These are phyloP conservation scores for Chrysosporium queenslandicum DNA, from an alignment of 2,329 filamentous ascomycete species.

Conservation along the genomic window DNA sequence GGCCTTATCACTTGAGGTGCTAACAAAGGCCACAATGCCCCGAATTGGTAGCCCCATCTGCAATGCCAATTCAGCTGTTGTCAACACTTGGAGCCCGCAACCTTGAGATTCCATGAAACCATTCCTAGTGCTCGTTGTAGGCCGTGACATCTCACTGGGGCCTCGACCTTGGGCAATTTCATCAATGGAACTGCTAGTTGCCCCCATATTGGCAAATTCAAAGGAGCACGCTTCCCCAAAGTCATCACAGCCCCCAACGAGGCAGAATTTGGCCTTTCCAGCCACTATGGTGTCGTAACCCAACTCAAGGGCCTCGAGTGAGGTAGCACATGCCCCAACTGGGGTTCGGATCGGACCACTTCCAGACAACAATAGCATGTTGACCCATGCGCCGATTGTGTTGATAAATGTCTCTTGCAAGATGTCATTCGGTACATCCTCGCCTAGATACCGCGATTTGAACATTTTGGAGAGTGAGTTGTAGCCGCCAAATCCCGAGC, in stretches of 20 bases:
- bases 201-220: slow-evolving; percentile 31
- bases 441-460: slow-evolving; percentile 25
- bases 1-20: slow-evolving; percentile 28
- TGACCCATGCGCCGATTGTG: slow-evolving; percentile 32
- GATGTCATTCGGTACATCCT: slow-evolving; percentile 27
- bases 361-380: slow-evolving; percentile 35
- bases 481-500: slow-evolving; percentile 26
- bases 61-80: slow-evolving; percentile 27
- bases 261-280: slow-evolving; percentile 25
- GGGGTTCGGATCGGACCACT: slow-evolving; percentile 31
- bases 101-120: slow-evolving; percentile 34
- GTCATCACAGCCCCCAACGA: slow-evolving; percentile 32
- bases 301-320: slow-evolving; percentile 30
- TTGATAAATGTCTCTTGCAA: slow-evolving; percentile 32
- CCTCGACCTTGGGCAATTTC: slow-evolving; percentile 24
- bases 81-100: slow-evolving; percentile 30
- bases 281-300: slow-evolving; percentile 27
- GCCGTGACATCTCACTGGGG: slow-evolving; percentile 31
- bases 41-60: slow-evolving; percentile 17
- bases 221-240: slow-evolving; percentile 29
- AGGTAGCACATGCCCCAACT: slow-evolving; percentile 33
- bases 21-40: slow-evolving; percentile 27
- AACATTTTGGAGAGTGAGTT: slow-evolving; percentile 24
- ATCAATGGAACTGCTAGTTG: slow-evolving; percentile 26
- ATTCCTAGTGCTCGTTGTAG: slow-evolving; percentile 25